Evolutionary conservation across 179 eudicot species (phyloP).

Genomic region (Spergularia azorica): DNA sequence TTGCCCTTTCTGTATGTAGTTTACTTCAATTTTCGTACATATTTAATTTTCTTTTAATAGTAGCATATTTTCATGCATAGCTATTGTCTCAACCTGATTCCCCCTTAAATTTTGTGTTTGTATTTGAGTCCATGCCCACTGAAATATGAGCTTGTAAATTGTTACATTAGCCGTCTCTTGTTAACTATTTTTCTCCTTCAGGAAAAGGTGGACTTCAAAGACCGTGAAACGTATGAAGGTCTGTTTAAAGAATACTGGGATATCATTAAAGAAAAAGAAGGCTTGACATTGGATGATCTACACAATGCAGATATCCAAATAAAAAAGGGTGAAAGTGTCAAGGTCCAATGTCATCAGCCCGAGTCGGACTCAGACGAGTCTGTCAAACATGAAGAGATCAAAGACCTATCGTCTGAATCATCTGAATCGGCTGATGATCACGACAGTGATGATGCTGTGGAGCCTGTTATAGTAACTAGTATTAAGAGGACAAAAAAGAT

Average conservation of each 20-base stretch:
- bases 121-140: not conserved
- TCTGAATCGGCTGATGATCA: slow-evolving; percentile 33
- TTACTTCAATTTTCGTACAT: not conserved
- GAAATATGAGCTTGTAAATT: not conserved
- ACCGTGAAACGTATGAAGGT: slow-evolving; percentile 71
- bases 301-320: slow-evolving; percentile 47
- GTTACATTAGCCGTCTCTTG: not conserved
- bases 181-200: slow-evolving; percentile 35
- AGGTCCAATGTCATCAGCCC: slow-evolving; percentile 17
- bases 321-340: slow-evolving; percentile 38
- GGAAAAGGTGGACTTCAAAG: slow-evolving; percentile 75
- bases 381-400: slow-evolving; percentile 37
- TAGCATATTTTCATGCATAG: not conserved
- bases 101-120: not conserved
- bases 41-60: not conserved
- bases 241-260: slow-evolving; percentile 85
- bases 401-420: slow-evolving; percentile 29
- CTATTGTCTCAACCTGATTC: not conserved
- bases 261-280: slow-evolving; percentile 53
- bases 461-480: slow-evolving; percentile 26
- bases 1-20: not conserved
- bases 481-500: slow-evolving; percentile 36
- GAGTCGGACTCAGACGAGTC: slow-evolving; percentile 44
- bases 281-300: slow-evolving; percentile 44
- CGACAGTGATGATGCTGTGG: slow-evolving; percentile 27